Percentiles rank a stretch among this genome's conserved stretches.
phyloP scores from a whole-genome alignment of 192 early-diverging fungal genomes.

The Paraglomus occultum region DNA sequence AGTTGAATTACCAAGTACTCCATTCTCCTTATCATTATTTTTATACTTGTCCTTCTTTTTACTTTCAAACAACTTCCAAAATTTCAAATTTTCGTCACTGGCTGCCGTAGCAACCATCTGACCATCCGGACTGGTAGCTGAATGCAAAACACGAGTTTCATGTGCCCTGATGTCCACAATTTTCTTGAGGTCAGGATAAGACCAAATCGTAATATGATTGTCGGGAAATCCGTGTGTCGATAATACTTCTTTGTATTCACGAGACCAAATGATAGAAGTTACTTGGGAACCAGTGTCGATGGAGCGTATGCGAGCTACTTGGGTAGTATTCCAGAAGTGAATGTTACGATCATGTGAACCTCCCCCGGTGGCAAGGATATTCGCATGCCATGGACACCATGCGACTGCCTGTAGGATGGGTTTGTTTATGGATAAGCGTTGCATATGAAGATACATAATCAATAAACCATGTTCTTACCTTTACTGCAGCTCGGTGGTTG shows the following conservation, averaged over 20 bases:
- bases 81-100: constrained; percentile 92
- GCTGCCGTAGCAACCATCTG: constrained; percentile 90
- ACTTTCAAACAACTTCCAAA: constrained; percentile 89
- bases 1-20: background rate
- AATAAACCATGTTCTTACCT: constrained; percentile 53
- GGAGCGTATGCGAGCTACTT: constrained; percentile 54
- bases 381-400: constrained; percentile 91
- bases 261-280: constrained; percentile 90
- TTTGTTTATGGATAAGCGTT: too few species aligned
- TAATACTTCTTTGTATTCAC: constrained; percentile 80
- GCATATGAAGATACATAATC: too few species aligned
- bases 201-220: constrained; percentile 84
- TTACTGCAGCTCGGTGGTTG: constrained; percentile 87
- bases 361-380: constrained; percentile 86
- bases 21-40: constrained; percentile 22
- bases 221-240: constrained; percentile 91
- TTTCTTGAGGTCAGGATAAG: constrained; percentile 70
- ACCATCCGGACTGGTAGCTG: constrained; percentile 88
- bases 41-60: constrained; percentile 23
- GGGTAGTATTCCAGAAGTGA: constrained; percentile 90
- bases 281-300: constrained; percentile 88
- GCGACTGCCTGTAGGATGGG: constrained; percentile 84
- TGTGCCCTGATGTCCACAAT: constrained; percentile 77
- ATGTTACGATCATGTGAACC: constrained; percentile 88
- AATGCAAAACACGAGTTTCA: constrained; percentile 83